These are phyloP conservation scores for Mitragyna speciosa DNA, from an alignment of 257 asterid species.

Conservation along the genomic window DNA sequence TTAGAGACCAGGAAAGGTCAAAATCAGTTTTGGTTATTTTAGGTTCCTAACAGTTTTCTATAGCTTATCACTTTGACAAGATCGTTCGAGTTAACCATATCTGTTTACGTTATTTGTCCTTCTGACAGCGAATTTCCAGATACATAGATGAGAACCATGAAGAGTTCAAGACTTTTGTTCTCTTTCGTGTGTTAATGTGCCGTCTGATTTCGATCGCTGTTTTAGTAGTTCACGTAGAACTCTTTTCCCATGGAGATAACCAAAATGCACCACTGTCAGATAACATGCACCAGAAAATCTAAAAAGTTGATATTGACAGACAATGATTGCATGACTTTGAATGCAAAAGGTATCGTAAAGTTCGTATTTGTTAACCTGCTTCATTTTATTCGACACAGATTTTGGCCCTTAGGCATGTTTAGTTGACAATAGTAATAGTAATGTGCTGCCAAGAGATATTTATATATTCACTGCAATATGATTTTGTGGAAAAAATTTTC, in stretches of 20 bases:
- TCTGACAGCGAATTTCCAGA: conserved; percentile 8
- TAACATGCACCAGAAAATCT: neutral
- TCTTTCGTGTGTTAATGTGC: conserved; percentile 4
- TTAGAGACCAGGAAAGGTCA: neutral
- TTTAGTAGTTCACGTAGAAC: conserved; percentile 8
- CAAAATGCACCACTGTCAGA: neutral
- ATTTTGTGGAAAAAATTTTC: neutral
- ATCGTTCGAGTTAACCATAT: neutral
- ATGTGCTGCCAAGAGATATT: neutral
- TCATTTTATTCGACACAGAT: neutral
- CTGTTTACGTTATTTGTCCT: neutral
- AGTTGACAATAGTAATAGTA: neutral
- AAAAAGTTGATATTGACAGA: neutral
- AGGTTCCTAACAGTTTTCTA: neutral
- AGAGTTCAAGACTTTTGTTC: conserved; percentile 8
- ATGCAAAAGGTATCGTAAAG: neutral
- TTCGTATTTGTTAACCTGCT: neutral
- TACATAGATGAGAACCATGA: conserved; percentile 3
- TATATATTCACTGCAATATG: neutral
- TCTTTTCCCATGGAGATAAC: neutral
- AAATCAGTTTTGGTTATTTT: no score
- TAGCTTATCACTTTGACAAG: neutral
- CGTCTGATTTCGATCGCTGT: conserved; percentile 1
- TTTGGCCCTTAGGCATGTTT: neutral
- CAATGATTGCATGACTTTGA: neutral